These are phyloP conservation scores for Ricinus communis DNA, from an alignment of 345 rosid genomes.

Conservation along the genomic window DNA sequence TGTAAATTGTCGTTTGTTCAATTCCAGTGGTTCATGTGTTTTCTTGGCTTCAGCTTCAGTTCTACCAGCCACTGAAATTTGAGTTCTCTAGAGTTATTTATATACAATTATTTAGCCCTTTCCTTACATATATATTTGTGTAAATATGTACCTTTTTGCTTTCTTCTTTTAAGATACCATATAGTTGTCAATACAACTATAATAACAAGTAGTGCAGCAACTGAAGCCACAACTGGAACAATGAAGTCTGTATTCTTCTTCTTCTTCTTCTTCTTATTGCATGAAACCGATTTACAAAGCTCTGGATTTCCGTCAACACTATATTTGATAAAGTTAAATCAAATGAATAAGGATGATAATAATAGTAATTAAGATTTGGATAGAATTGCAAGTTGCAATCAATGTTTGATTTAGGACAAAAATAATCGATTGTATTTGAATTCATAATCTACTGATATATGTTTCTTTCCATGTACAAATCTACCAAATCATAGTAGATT, in stretches of 20 bases:
- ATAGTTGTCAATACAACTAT: slow-evolving; percentile 14
- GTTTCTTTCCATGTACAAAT: too few relatives aligned
- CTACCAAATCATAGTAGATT: too few relatives aligned
- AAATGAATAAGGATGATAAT: too few relatives aligned
- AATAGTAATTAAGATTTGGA: too few relatives aligned
- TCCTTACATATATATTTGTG: background rate
- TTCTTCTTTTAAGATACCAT: slow-evolving; percentile 23
- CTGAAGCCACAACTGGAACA: slow-evolving; percentile 26
- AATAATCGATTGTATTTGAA: too few relatives aligned
- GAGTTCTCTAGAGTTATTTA: background rate
- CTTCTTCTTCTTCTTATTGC: slow-evolving; percentile 23
- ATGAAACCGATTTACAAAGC: slow-evolving; percentile 21
- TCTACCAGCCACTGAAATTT: background rate
- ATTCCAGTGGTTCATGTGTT: background rate
- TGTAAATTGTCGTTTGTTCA: slow-evolving; percentile 26
- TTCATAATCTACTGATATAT: too few relatives aligned
- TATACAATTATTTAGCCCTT: background rate
- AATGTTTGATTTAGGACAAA: too few relatives aligned
- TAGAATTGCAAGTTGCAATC: too few relatives aligned
- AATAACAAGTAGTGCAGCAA: slow-evolving; percentile 23
- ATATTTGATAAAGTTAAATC: too few relatives aligned
- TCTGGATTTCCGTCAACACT: slow-evolving; percentile 31
- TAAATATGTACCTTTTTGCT: slow-evolving; percentile 3
- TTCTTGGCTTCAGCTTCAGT: background rate
- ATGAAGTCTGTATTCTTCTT: background rate